Evolutionary conservation across 78 protist genomes (phyloP), one percentile per base, ranked within the genome.

Genomic region (Mantamonas sphyraenae): DNA sequence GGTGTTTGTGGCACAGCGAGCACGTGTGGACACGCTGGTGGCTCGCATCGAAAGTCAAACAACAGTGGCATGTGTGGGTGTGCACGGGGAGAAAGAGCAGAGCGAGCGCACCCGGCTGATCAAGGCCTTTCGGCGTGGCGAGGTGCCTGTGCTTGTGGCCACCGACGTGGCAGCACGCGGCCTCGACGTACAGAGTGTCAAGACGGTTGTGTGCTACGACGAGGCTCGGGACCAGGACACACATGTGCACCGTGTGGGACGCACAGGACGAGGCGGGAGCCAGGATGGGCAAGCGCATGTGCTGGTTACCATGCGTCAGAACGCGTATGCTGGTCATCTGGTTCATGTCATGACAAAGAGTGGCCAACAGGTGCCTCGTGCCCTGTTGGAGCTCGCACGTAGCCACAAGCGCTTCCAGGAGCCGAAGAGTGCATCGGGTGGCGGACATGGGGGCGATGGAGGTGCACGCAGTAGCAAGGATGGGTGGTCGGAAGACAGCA

Each of bases 181-280:
- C 33, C 62, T 67, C 26, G 73, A 67, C 70, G 30, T 65, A n/a
- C 37, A 34, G n/a, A 3, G 17, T 1, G 28, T 56, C 50, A 43
- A 43, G 37, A 59, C 78, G 0, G 75, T 70, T 8, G 60, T 71
- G 42, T 24, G 24, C 68, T 71, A 22, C 34, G 76, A 71, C 26
- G 60, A 5, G 22, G 62, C 76, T 8, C 24, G 31, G 31, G 26
- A 33, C 1, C 30, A 35, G 35, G 65, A 56, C 0, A 39, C 63
- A 34, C 68, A 71, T 64, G 43, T 55, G 37, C 76, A 71, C 60
- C 76, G 76, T 26, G 33, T 71, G n/a, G 76, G 76, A 3, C 67
- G 76, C 30, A 71, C 76, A 16, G 76, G 76, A 9, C 67, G 76
- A 35, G 76, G 68, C 3, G 76, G 76, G 24, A 56, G 56, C 34